Evolutionary conservation across 2,329 filamentous ascomycete genomes (phyloP), one percentile per base, ranked within the genome.

Genomic region (Hypoxylon sp.): DNA sequence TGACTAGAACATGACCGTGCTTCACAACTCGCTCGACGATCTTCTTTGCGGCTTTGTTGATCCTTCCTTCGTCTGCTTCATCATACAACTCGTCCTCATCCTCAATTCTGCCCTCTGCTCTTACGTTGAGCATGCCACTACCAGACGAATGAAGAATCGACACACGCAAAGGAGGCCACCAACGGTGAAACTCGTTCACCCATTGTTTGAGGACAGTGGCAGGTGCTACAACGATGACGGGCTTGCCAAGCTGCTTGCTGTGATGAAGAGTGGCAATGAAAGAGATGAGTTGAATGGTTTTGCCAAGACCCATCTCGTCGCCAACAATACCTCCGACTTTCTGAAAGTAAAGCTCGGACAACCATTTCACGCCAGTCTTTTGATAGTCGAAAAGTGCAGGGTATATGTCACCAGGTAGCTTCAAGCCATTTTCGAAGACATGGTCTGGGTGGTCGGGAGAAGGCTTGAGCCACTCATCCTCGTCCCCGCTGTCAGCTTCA

Each of bases 151-250:
- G 96, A 52, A 99, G 79, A 68, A 99, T 98, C 0, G 94, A 97
- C 4, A 99, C 96, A 45, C 97, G 89, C 32, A 99, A 84, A n/a
- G 96, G 91, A n/a, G 96, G 96, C 97, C 97, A 99, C 97, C 97
- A 99, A 11, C 91, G 90, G 80, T 99, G 97, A 74, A 99, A 98
- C 76, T 99, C 96, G 70, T 97, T 97, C 11, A 98, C 96, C 96
- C 96, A 99, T 78, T 99, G 96, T 67, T 93, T 92, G 82, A 99
- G 90, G 23, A 99, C 91, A 0, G 96, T 99, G 2, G 95, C 95
- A 1, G 96, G 96, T 55, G 94, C 94, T 3, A 99, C 94, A 6
- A 99, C 88, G 65, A 99, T 93, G 46, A 97, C 90, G 0, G 96
- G 96, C 65, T 93, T 93, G 21, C 87, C 88, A 21, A 98, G 86